Evolutionary conservation across 306 rosid genomes (phyloP).

Genomic region (Cucumis melo): DNA sequence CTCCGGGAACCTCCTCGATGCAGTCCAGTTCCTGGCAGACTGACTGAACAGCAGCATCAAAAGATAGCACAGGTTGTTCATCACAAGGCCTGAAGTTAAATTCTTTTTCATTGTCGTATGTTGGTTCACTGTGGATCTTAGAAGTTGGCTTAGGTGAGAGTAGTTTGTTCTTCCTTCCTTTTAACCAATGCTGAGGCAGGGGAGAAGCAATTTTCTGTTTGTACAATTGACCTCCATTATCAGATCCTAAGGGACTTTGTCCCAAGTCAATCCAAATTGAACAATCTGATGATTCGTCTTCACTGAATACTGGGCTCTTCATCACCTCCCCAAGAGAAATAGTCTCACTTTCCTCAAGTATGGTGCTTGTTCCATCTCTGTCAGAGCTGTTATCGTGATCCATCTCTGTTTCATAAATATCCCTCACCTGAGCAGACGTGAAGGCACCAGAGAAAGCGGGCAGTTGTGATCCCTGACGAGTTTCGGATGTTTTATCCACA

Average conservation of each 20-base stretch:
- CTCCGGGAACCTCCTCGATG: conserved; percentile 64
- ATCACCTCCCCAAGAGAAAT: conserved; percentile 87
- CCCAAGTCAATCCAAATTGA: conserved; percentile 95
- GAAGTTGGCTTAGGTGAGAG: conserved; percentile 57
- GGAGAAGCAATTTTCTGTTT: conserved; percentile 69
- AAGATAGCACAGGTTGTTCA: conserved; percentile 48
- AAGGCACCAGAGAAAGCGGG: conserved; percentile 94
- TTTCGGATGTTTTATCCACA: conserved; percentile 45
- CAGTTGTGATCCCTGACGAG: conserved; percentile 54
- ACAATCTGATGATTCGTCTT: conserved; percentile 86
- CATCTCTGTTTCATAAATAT: conserved; percentile 86
- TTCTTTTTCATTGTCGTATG: conserved; percentile 46
- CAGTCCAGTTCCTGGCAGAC: conserved; percentile 71
- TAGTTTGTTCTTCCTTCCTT: conserved; percentile 46
- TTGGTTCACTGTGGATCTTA: conserved; percentile 56
- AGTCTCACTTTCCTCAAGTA: conserved; percentile 85
- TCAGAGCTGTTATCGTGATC: conserved; percentile 80
- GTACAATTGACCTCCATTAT: conserved; percentile 31
- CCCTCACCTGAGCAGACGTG: conserved; percentile 84
- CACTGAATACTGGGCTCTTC: conserved; percentile 97
- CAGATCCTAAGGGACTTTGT: conserved; percentile 89
- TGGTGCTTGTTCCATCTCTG: conserved; percentile 87
- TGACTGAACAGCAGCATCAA: conserved; percentile 73
- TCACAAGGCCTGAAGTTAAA: conserved; percentile 28
- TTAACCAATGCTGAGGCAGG: conserved; percentile 64